Conservation (phyloP, 2,329 filamentous ascomycete genomes). For the Venturia asperata region DNA sequence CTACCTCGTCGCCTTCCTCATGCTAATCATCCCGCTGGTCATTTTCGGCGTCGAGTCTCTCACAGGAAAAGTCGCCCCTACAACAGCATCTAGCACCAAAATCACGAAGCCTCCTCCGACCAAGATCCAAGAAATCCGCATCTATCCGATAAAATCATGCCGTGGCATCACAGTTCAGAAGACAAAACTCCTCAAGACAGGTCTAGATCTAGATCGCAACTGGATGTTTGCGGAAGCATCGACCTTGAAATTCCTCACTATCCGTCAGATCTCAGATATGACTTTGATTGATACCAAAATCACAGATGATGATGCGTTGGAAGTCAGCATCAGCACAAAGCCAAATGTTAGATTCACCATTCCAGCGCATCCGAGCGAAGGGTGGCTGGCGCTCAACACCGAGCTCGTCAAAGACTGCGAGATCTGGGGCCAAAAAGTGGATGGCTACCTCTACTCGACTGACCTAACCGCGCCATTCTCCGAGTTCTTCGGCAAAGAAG, state of each 20-base stretch:
- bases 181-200: constrained; percentile 47
- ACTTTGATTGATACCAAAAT: constrained; percentile 50
- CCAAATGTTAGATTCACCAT: constrained; percentile 40
- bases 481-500: constrained; percentile 48
- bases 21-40: constrained; percentile 29
- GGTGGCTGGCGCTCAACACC: constrained; percentile 51
- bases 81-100: constrained; percentile 1
- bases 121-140: constrained; percentile 43
- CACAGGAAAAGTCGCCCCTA: constrained; percentile 21
- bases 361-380: constrained; percentile 46
- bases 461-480: constrained; percentile 48
- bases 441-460: constrained; percentile 48
- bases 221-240: constrained; percentile 59
- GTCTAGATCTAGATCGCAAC: constrained; percentile 55
- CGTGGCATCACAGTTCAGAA: constrained; percentile 51
- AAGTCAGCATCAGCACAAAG: constrained; percentile 42
- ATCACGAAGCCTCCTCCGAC: constrained; percentile 32
- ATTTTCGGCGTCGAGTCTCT: constrained; percentile 28
- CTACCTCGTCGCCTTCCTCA: constrained; percentile 21
- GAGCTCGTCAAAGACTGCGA: constrained; percentile 40
- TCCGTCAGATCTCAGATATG: constrained; percentile 54
- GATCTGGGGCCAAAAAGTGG: constrained; percentile 54
- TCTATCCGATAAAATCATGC: constrained; percentile 62
- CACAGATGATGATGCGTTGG: constrained; percentile 39
- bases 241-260: constrained; percentile 53